Evolutionary conservation across 2,329 filamentous ascomycete species (phyloP), one percentile per base, ranked within the genome.

Genomic region (Colletotrichum magnum): DNA sequence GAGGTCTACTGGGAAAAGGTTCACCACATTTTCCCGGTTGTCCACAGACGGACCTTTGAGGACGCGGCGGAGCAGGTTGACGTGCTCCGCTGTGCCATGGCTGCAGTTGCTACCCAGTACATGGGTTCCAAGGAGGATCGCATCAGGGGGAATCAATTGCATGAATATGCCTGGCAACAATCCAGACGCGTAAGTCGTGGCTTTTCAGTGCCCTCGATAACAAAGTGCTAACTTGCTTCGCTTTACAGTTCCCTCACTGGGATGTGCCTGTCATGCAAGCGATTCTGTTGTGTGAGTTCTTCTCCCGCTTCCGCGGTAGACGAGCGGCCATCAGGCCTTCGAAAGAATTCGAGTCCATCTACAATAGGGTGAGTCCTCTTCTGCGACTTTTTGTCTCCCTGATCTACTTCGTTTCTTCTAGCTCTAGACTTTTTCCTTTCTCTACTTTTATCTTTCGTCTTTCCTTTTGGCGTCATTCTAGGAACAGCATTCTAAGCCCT

Each of bases 251-350:
- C 66, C 80, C 81, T n/a, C 78, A 82, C 56, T 87, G 85, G 85
- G 79, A 81, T 71, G 75, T 87, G 63, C 79, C 83, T 62, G 79
- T 83, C 74, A 86, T 87, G 83, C 86, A 89, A 76, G 79, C 86
- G 21, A 82, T 88, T 73, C 76, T 87, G 72, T 79, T 88, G 21
- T 88, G 85, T 78, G 87, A 89, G 76, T 82, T 85, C 74, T 88
- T 87, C 73, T 78, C 85, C 58, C 83, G 86, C 66, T 89, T 89
- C 76, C 81, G 87, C 69, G 87, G 87, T 74, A 82, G 83, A 72
- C 84, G 84, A 78, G 81, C 83, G 47, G 80, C 81, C 48, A 82
- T 83, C 63, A 79, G 79, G 68, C 78, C 85, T 71, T 88, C 87
- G 72, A 77, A 81, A 70, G 79, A 80, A 72, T 89, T 88, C 77